Evolutionary conservation across 2,329 filamentous ascomycete species (phyloP), one percentile per base, ranked within the genome.

Genomic region (Stachybotrys echinatus): DNA sequence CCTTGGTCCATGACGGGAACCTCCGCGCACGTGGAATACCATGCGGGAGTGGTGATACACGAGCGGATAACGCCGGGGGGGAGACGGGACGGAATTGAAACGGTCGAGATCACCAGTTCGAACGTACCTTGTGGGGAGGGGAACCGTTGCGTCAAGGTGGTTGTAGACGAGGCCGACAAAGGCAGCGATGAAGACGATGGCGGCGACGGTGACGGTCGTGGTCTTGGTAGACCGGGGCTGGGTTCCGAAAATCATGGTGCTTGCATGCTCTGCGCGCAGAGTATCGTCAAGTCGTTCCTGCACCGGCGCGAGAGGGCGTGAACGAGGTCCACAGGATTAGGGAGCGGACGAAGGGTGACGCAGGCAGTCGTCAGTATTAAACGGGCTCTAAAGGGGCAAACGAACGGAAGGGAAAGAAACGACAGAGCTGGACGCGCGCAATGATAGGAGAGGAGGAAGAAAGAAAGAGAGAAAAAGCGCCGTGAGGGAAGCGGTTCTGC

Each of bases 81-180:
- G 3, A 34, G 27, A 5, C 27, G 10, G 27, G 5, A 3, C 27
- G 10, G 14, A 34, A 3, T 34, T 14, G 27, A 34, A 34, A 34
- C 3, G 38, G 38, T 18, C 6, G 38, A 40, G 17, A 40, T 10
- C 17, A 20, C 17, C 18, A 20, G 34, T n/a, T n/a, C n/a, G 12
- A 19, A 50, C 53, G 42, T 46, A 62, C 61, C 56, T 54, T 17
- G 52, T 19, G 10, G 57, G 53, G 23, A 55, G 17, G 12, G 56
- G n/a, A 20, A 40, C 56, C 58, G 58, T 65, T 8, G 56, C 58
- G 48, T 63, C 64, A 22, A 68, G 52, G 48, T 65, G 62, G 54
- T 63, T 64, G 49, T 64, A 67, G 48, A 60, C 57, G 22, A 70
- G 57, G 51, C 63, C 62, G 39, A 63, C 55, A 40, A 67, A 59